A percentile compares a stretch with the other conserved stretches of the same genome.
phyloP scores from a whole-genome alignment of 2,329 filamentous ascomycete genomes.

The Pseudogymnoascus sp. region DNA sequence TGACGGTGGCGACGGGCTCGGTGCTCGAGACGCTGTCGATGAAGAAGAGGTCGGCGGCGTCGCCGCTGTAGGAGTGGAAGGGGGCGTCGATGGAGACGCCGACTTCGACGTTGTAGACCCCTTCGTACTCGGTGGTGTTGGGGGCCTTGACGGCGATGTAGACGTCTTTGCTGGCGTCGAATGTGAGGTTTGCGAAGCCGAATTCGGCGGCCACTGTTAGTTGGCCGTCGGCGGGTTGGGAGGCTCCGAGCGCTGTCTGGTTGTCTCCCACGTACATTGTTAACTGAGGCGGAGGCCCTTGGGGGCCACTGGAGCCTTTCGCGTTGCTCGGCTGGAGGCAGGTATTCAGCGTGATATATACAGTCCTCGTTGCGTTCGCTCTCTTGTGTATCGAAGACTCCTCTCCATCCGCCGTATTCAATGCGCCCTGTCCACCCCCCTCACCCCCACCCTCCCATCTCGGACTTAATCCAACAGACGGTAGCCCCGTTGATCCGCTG shows the following conservation, averaged over 20 bases:
- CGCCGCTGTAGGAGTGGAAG: slow-evolving; percentile 58
- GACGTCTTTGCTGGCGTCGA: slow-evolving; percentile 59
- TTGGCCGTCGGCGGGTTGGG: slow-evolving; percentile 15
- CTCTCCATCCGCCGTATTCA: slow-evolving; percentile 11
- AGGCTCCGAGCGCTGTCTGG: slow-evolving; percentile 62
- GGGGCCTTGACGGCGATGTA: slow-evolving; percentile 73
- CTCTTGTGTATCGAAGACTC: not conserved
- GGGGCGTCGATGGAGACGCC: slow-evolving; percentile 73
- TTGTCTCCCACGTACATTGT: slow-evolving; percentile 64
- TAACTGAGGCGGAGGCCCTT: slow-evolving; percentile 59
- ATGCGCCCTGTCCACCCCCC: slow-evolving; percentile 14
- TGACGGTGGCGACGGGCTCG: slow-evolving; percentile 73
- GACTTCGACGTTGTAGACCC: slow-evolving; percentile 72
- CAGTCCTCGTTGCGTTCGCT: slow-evolving; percentile 17
- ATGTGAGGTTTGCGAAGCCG: slow-evolving; percentile 43
- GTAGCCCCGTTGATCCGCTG: slow-evolving; percentile 26
- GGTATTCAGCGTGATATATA: slow-evolving; percentile 82
- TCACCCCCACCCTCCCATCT: slow-evolving; percentile 18
- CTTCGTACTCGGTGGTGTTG: slow-evolving; percentile 47
- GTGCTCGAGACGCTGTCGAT: slow-evolving; percentile 79
- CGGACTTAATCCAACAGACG: slow-evolving; percentile 23
- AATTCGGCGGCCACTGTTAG: slow-evolving; percentile 18
- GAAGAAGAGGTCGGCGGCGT: slow-evolving; percentile 52
- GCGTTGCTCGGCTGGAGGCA: slow-evolving; percentile 62
- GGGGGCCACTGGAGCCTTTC: slow-evolving; percentile 16